These are phyloP conservation scores for Leccinum ochraceum DNA, from an alignment of 768 basidiomycete species.

Conservation along the genomic window DNA sequence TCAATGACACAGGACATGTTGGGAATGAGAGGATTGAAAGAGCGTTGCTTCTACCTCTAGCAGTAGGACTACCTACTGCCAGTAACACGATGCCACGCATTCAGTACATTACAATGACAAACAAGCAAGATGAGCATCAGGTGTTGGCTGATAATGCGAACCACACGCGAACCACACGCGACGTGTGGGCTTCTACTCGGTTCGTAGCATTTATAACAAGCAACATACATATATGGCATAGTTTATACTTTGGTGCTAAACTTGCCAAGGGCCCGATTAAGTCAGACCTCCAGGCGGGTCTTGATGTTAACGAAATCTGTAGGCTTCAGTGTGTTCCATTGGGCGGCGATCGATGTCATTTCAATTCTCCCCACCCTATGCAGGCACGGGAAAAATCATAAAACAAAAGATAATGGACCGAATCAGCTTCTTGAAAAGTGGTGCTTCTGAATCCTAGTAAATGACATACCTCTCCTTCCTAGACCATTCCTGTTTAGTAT, in stretches of 20 bases:
- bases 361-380: conserved; percentile 55
- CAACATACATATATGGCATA: conserved; percentile 20
- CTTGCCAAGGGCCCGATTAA: neutral
- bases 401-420: neutral
- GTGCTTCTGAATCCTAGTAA: conserved; percentile 25
- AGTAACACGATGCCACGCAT: neutral
- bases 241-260: conserved; percentile 15
- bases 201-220: conserved; percentile 14
- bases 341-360: conserved; percentile 48
- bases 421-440: conserved; percentile 12
- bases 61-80: conserved; percentile 30
- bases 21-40: conserved; percentile 80
- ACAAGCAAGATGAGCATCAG: neutral
- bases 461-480: conserved; percentile 49
- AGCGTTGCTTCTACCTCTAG: conserved; percentile 78
- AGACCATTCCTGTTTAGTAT: conserved; percentile 54
- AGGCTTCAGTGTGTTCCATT: conserved; percentile 51
- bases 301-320: conserved; percentile 58
- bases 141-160: conserved; percentile 1
- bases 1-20: conserved; percentile 57
- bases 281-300: conserved; percentile 53
- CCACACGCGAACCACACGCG: conserved; percentile 7
- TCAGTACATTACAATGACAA: conserved; percentile 20
- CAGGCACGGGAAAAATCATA: conserved; percentile 6
- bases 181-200: conserved; percentile 3